Percentiles rank a stretch among this genome's conserved stretches.
phyloP scores from a whole-genome alignment of 176 grass and related monocot species.

The Musa troglodytarum region DNA sequence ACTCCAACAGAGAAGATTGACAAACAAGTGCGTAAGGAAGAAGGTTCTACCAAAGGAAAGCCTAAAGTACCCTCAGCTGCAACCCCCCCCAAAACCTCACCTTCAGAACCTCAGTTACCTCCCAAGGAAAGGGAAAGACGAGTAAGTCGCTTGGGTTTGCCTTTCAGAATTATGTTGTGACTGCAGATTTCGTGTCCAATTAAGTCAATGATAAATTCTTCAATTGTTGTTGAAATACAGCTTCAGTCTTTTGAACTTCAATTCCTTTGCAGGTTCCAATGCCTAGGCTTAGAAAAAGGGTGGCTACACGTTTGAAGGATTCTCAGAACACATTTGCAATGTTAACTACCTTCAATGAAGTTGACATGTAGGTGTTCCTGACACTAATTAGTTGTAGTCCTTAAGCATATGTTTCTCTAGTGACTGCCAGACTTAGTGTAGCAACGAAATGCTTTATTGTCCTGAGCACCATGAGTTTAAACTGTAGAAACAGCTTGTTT shows the following conservation, averaged over 20 bases:
- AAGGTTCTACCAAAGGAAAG: constrained; percentile 31
- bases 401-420: neutral
- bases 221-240: neutral
- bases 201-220: neutral
- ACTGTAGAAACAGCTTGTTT: too few relatives aligned
- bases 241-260: neutral
- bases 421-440: neutral
- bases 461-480: too few relatives aligned
- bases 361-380: constrained; percentile 69
- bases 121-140: constrained; percentile 87
- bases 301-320: constrained; percentile 96
- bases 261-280: constrained; percentile 53
- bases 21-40: constrained; percentile 45
- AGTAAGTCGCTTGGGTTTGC: constrained; percentile 30
- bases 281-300: constrained; percentile 91
- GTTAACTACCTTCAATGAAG: constrained; percentile 98
- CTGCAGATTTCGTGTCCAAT: neutral
- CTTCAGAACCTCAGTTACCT: constrained; percentile 85
- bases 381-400: neutral
- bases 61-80: constrained; percentile 27
- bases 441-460: too few relatives aligned
- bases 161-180: neutral
- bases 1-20: constrained; percentile 36
- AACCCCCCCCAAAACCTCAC: constrained; percentile 33
- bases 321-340: constrained; percentile 98